Evolutionary conservation across 805 yeast genomes (phyloP).

Genomic region (Ogataea ramenticola): DNA sequence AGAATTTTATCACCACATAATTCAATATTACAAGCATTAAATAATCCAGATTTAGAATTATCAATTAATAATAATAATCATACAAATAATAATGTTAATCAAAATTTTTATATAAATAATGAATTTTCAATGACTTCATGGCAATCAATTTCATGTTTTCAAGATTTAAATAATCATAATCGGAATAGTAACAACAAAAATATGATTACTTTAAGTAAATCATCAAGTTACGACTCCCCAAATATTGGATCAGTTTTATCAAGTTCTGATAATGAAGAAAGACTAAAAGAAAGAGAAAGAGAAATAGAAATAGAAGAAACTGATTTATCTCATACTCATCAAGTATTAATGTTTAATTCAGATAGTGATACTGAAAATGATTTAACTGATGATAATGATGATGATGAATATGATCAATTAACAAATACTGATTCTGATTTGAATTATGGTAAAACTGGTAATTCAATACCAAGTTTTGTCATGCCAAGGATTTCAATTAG

Average conservation of each 20-base stretch:
- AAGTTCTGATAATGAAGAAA: conserved; percentile 20
- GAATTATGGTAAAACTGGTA: not conserved
- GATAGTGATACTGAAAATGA: conserved; percentile 13
- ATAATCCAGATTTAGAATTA: conserved; percentile 24
- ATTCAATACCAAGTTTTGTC: conserved; percentile 26
- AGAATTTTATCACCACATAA: conserved; percentile 23
- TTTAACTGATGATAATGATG: conserved; percentile 15
- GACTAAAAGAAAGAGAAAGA: no score
- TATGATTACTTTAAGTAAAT: not conserved
- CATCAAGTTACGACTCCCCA: conserved; percentile 8
- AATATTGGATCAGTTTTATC: conserved; percentile 25
- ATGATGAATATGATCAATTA: conserved; percentile 11
- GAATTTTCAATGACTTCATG: conserved; percentile 29
- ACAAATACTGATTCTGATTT: not conserved
- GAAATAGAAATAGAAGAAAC: not conserved
- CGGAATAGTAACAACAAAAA: not conserved
- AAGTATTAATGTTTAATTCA: conserved; percentile 18
- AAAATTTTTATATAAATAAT: conserved; percentile 4
- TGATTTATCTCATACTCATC: conserved; percentile 5
- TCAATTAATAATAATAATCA: not conserved
- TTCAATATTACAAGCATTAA: conserved; percentile 25
- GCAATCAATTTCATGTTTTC: conserved; percentile 21
- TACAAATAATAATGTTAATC: not conserved
- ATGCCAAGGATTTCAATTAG: conserved; percentile 29
- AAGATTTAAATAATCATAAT: not conserved